phyloP scores from a whole-genome alignment of 495 filamentous ascomycete genomes.

The Podospora appendiculata region DNA sequence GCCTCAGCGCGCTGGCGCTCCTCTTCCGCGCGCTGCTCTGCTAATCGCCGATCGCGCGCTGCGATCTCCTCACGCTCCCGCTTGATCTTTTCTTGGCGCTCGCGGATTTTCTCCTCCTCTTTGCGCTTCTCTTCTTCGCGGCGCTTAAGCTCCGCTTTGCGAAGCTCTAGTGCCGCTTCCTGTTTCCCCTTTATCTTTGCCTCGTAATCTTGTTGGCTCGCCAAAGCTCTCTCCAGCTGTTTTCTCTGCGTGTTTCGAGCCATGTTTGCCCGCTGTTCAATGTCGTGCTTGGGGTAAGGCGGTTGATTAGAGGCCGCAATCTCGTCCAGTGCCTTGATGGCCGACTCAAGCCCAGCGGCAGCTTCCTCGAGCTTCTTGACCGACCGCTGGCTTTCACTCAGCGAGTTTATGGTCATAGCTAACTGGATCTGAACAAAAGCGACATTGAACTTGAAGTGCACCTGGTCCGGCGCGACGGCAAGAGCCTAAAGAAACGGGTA shows the following conservation, averaged over 20 bases:
- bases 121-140: slow-evolving; percentile 61
- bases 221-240: slow-evolving; percentile 77
- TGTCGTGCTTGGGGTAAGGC: slow-evolving; percentile 80
- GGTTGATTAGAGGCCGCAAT: slow-evolving; percentile 77
- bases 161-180: slow-evolving; percentile 60
- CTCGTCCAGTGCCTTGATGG: slow-evolving; percentile 71
- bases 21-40: slow-evolving; percentile 62
- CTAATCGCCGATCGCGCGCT: slow-evolving; percentile 65
- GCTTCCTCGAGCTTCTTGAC: slow-evolving; percentile 73
- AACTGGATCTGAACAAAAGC: slow-evolving; percentile 95
- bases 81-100: slow-evolving; percentile 66
- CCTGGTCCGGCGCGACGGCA: slow-evolving; percentile 67
- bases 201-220: slow-evolving; percentile 84
- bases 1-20: slow-evolving; percentile 60
- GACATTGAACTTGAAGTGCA: slow-evolving; percentile 94
- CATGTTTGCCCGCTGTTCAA: slow-evolving; percentile 96
- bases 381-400: slow-evolving; percentile 67
- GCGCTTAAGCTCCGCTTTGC: slow-evolving; percentile 66
- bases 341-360: slow-evolving; percentile 75
- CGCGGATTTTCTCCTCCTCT: slow-evolving; percentile 56
- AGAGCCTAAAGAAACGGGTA: slow-evolving; percentile 49
- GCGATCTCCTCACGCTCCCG: slow-evolving; percentile 74
- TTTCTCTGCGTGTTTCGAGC: slow-evolving; percentile 85
- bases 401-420: slow-evolving; percentile 66
- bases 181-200: slow-evolving; percentile 84